Percentiles rank a stretch among this genome's conserved stretches.
These are phyloP conservation scores for Pseudogymnoascus destructans DNA, from an alignment of 2,329 filamentous ascomycete genomes.

Conservation along the genomic window DNA sequence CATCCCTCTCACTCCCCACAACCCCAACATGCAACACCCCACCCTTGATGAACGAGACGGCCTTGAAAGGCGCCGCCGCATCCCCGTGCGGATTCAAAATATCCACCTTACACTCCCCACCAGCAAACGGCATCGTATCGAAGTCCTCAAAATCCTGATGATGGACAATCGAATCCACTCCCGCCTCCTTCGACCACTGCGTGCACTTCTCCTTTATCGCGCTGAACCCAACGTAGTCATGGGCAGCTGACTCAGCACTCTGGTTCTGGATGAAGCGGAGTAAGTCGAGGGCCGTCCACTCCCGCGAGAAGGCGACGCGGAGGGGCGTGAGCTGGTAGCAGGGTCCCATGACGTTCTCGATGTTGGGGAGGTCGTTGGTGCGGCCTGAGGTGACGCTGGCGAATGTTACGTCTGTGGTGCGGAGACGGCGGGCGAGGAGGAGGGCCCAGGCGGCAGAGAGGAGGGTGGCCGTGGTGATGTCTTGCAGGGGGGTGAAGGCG, in stretches of 20 bases:
- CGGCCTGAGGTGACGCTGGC: conserved; percentile 32
- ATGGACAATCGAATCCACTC: conserved; percentile 26
- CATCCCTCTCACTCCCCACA: conserved; percentile 32
- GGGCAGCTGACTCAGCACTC: conserved; percentile 22
- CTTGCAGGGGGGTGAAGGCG: conserved; percentile 22
- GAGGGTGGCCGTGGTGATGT: conserved; percentile 31
- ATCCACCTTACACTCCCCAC: conserved; percentile 22
- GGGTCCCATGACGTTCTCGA: conserved; percentile 32
- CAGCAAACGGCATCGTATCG: conserved; percentile 32
- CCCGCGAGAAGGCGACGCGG: conserved; percentile 27
- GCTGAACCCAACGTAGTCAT: conserved; percentile 28
- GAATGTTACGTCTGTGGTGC: conserved; percentile 29
- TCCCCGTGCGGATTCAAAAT: conserved; percentile 29
- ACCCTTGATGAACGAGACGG: conserved; percentile 31
- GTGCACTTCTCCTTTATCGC: conserved; percentile 27
- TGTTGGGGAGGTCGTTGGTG: conserved; percentile 27
- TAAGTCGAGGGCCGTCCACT: conserved; percentile 27
- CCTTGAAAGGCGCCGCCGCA: conserved; percentile 31
- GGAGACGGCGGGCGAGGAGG: conserved; percentile 28
- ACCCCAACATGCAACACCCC: conserved; percentile 32
- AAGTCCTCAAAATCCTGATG: conserved; percentile 31
- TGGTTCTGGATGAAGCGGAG: conserved; percentile 26
- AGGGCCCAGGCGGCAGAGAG: conserved; percentile 33
- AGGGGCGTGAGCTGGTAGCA: conserved; percentile 35
- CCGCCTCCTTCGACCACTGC: conserved; percentile 23